Evolutionary conservation across 2,329 filamentous ascomycete genomes (phyloP).

Genomic region (Ophiosphaerella korrae): DNA sequence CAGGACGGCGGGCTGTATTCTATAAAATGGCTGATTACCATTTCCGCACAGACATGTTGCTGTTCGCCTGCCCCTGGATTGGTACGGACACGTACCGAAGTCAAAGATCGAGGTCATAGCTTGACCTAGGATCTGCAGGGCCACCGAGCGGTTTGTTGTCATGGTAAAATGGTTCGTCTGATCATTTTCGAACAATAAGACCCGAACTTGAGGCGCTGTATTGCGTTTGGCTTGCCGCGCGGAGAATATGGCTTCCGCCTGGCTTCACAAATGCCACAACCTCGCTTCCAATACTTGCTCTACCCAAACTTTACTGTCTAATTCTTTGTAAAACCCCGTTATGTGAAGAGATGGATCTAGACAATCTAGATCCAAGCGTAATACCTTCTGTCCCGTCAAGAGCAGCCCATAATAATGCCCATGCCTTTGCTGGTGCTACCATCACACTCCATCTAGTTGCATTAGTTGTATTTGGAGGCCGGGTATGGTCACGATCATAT

Average conservation of each 20-base stretch:
- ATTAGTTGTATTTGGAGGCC: conserved; percentile 13
- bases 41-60: too few species aligned
- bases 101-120: conserved; percentile 3
- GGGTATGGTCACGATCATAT: conserved; percentile 22
- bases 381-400: conserved; percentile 11
- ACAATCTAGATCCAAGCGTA: conserved; percentile 1
- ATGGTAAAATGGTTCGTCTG: background rate
- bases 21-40: too few species aligned
- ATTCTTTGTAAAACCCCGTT: background rate
- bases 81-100: background rate
- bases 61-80: background rate
- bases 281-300: too few species aligned
- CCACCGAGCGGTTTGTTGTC: background rate
- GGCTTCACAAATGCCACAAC: too few species aligned
- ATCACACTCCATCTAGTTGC: conserved; percentile 16
- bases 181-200: background rate
- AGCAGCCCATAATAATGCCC: conserved; percentile 6
- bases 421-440: conserved; percentile 12
- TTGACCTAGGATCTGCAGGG: background rate
- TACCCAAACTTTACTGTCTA: background rate
- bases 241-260: too few species aligned
- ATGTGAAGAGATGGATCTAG: conserved; percentile 3
- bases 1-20: too few species aligned
- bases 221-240: background rate
- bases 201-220: background rate